Evolutionary conservation across 2,329 filamentous ascomycete genomes (phyloP), one percentile per base, ranked within the genome.

Genomic region (Iodosphaeria phyllophila): DNA sequence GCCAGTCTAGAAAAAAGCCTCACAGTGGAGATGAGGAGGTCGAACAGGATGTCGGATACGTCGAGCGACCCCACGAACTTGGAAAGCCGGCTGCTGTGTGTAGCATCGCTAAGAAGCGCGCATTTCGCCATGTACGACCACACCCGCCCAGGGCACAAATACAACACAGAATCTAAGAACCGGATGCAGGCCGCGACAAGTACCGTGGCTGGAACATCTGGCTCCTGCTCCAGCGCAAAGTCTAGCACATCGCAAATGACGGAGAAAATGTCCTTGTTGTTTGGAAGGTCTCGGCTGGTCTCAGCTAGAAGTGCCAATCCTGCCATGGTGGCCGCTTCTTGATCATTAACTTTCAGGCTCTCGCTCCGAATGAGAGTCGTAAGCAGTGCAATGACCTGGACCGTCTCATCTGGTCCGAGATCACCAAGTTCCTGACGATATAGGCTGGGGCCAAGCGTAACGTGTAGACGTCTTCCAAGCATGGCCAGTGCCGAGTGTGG

Each of bases 91-190:
- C 82, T 79, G 9, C 73, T 73, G 32, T 73, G 74, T 7, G 78
- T 73, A 35, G 82, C 74, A 5, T 72, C 66, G 36, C 77, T 76
- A 22, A 98, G 58, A 11, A 98, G 56, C 32, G 74, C 70, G 44
- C 80, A 91, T 29, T 80, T 71, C 4, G 74, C 70, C 38, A 98
- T 63, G 44, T 86, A 79, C 4, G 86, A 83, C 84, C 89, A 95
- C 5, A 92, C 72, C 30, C 84, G 64, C 28, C 76, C 77, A 1
- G 89, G 86, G 25, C 75, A 68, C n/a, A 64, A 76, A 37, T 63
- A 59, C 14, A 89, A 49, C 11, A 91, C 54, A 3, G 74, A 69
- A 35, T 76, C 65, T 18, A 92, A 54, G 39, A 95, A 93, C 26
- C 82, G 74, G 13, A 84, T 51, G 43, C 82, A 92, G 13, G 77